Percentiles rank a stretch among this genome's conserved stretches.
Conservation (phyloP, 2,329 filamentous ascomycete species). For the Colletotrichum echinochloae region DNA sequence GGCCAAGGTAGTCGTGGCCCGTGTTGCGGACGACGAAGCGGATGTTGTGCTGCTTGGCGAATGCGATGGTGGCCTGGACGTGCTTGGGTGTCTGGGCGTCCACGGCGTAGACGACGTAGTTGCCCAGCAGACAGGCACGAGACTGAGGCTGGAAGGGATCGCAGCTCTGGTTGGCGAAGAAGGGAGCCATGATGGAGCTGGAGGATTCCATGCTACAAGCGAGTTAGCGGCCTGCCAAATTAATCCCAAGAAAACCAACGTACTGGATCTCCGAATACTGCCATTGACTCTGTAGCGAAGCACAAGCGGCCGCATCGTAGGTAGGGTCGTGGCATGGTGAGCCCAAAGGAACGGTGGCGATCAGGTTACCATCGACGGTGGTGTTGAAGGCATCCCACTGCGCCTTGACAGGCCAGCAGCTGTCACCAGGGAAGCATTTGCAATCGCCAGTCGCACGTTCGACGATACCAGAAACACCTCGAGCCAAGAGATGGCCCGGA, state of each 20-base stretch:
- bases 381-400: constrained; percentile 61
- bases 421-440: constrained; percentile 61
- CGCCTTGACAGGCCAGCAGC: constrained; percentile 59
- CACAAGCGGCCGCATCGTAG: constrained; percentile 60
- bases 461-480: not conserved
- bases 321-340: constrained; percentile 56
- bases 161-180: constrained; percentile 56
- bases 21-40: constrained; percentile 65
- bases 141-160: constrained; percentile 54
- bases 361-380: constrained; percentile 60
- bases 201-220: constrained; percentile 50
- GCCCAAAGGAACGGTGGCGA: constrained; percentile 62
- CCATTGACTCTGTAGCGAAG: constrained; percentile 58
- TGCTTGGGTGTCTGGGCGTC: constrained; percentile 49
- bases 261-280: constrained; percentile 58
- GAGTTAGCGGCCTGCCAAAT: not conserved
- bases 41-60: constrained; percentile 54
- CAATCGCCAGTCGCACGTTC: constrained; percentile 54
- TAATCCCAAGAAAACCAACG: constrained; percentile 35
- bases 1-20: constrained; percentile 65
- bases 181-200: constrained; percentile 55
- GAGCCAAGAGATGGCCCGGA: constrained; percentile 8
- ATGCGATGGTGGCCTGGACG: constrained; percentile 49
- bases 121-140: constrained; percentile 57
- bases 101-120: constrained; percentile 57